These are phyloP conservation scores for Paulownia fortunei DNA, from an alignment of 257 asterid species.

Conservation along the genomic window DNA sequence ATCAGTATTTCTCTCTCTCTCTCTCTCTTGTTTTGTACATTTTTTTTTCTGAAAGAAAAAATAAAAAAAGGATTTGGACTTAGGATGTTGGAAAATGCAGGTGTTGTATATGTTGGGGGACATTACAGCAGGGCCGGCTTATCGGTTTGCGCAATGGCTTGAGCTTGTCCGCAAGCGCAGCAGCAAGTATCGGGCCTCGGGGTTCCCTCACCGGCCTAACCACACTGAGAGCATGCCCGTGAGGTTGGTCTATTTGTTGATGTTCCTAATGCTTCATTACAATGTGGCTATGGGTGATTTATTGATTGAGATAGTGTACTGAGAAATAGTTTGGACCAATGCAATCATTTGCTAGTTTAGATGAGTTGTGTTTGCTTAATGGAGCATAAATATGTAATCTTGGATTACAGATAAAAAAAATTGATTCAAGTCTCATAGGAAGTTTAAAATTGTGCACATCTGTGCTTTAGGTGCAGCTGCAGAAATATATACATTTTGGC, in stretches of 20 bases:
- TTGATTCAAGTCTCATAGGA: neutral
- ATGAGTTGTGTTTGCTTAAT: slow-evolving; percentile 2
- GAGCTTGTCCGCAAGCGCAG: slow-evolving; percentile 98
- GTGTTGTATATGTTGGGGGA: slow-evolving; percentile 98
- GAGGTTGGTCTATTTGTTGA: slow-evolving; percentile 53
- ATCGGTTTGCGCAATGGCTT: slow-evolving; percentile 95
- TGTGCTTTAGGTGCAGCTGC: neutral
- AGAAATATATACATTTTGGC: neutral
- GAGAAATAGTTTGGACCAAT: neutral
- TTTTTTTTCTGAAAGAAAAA: neutral
- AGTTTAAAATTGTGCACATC: slow-evolving; percentile 10
- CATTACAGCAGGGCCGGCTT: slow-evolving; percentile 91
- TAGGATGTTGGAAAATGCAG: slow-evolving; percentile 49
- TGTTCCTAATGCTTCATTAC: neutral
- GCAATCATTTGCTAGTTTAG: slow-evolving; percentile 16
- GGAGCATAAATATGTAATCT: neutral
- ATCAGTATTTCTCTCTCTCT: neutral
- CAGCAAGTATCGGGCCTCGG: slow-evolving; percentile 80
- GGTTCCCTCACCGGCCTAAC: slow-evolving; percentile 80
- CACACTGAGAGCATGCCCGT: slow-evolving; percentile 63
- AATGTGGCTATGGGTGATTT: neutral
- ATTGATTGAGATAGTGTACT: neutral
- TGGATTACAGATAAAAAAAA: neutral
- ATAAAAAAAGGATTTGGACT: slow-evolving; percentile 2
- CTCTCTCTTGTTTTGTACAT: neutral